Conservation (phyloP, 2,329 filamentous ascomycete genomes). For the Neurospora crassa region DNA sequence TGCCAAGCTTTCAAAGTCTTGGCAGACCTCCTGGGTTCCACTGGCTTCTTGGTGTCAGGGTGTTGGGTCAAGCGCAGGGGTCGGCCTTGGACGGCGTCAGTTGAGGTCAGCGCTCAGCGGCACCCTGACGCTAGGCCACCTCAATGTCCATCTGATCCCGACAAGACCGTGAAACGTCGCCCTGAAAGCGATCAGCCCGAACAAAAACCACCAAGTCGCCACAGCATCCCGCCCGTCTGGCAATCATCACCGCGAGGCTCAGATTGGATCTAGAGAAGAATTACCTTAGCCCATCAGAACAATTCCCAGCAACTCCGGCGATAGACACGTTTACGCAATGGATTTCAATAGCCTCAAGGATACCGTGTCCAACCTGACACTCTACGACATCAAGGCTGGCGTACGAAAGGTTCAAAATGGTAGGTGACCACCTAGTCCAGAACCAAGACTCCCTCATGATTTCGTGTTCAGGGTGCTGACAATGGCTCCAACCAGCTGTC, state of each 20-base stretch:
- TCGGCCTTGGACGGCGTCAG: not conserved
- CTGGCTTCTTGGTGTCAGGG: not conserved
- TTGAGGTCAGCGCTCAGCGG: not conserved
- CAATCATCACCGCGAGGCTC: not conserved
- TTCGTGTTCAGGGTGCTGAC: constrained; percentile 20
- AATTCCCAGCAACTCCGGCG: not conserved
- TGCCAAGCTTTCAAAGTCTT: not conserved
- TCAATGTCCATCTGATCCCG: not conserved
- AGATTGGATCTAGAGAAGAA: not conserved
- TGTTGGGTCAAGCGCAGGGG: not conserved
- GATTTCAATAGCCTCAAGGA: constrained; percentile 79
- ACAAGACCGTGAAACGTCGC: not conserved
- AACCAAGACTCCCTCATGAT: not conserved
- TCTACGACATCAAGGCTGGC: constrained; percentile 92
- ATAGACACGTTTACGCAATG: constrained; percentile 46
- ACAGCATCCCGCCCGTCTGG: not conserved
- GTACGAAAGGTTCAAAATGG: constrained; percentile 97
- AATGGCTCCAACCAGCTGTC: constrained; percentile 51
- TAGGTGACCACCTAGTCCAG: constrained; percentile 31
- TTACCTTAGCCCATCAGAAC: not conserved
- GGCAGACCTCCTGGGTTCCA: not conserved
- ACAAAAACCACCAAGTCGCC: not conserved
- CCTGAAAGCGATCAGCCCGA: not conserved
- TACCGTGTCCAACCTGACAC: constrained; percentile 79
- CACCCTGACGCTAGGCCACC: not conserved